These are phyloP conservation scores for Phycomyces nitens DNA, from an alignment of 192 early-diverging fungal genomes.

Conservation along the genomic window DNA sequence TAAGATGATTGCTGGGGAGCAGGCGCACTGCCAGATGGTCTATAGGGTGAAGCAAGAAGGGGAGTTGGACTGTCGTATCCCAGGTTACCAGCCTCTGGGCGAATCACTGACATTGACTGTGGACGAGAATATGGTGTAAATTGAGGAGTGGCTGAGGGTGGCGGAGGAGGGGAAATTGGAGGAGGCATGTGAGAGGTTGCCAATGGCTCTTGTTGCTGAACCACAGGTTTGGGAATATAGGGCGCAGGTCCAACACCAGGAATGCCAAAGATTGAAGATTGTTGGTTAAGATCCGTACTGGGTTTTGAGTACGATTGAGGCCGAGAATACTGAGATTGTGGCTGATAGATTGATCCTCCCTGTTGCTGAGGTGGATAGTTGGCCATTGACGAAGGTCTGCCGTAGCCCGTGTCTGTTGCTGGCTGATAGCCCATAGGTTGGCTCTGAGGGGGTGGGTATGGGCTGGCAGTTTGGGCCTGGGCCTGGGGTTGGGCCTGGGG, in stretches of 20 bases:
- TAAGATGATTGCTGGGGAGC: background rate
- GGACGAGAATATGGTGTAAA: conserved; percentile 6
- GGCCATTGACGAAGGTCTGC: background rate
- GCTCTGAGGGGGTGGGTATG: too few species aligned
- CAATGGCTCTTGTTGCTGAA: conserved; percentile 6
- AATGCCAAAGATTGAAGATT: conserved; percentile 27
- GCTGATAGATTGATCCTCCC: background rate
- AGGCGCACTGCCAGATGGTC: background rate
- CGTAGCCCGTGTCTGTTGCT: conserved; percentile 17
- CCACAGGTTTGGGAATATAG: conserved; percentile 12
- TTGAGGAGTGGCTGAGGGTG: background rate
- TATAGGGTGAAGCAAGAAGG: conserved; percentile 15
- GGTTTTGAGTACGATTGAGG: conserved; percentile 12
- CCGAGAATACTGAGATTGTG: conserved; percentile 1
- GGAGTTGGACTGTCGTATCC: conserved; percentile 7
- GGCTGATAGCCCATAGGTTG: conserved; percentile 13
- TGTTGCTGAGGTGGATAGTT: conserved; percentile 4
- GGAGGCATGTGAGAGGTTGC: conserved; percentile 21
- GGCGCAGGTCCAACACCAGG: conserved; percentile 21
- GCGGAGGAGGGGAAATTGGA: conserved; percentile 18
- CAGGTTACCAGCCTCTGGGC: background rate
- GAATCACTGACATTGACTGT: background rate
- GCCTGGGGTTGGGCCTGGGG: background rate
- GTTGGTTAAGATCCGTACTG: conserved; percentile 18
- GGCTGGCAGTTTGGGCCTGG: background rate